Conservation (phyloP, 768 basidiomycete genomes). For the Tephrocybe sp. region DNA sequence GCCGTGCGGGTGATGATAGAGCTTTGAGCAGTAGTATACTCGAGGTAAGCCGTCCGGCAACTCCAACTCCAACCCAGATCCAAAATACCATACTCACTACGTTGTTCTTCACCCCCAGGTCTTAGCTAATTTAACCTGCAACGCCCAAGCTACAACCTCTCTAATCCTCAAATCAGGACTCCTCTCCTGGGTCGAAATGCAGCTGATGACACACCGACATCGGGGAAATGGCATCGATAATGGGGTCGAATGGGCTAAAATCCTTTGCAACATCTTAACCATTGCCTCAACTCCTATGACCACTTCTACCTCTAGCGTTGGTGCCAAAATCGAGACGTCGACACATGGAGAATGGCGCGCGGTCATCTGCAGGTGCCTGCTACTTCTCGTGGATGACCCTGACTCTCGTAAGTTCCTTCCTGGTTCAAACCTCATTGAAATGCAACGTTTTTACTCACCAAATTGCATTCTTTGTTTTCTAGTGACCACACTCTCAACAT, state of each 20-base stretch:
- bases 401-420: constrained; percentile 23
- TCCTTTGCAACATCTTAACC: constrained; percentile 61
- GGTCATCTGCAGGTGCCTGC: constrained; percentile 52
- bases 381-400: constrained; percentile 31
- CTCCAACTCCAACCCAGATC: neutral
- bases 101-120: constrained; percentile 44
- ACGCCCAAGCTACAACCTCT: constrained; percentile 64
- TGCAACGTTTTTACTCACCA: neutral
- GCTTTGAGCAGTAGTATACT: constrained; percentile 56
- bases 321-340: constrained; percentile 46
- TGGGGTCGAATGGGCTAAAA: constrained; percentile 58
- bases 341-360: constrained; percentile 61
- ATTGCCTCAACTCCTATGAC: constrained; percentile 33
- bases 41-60: constrained; percentile 48
- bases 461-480: neutral
- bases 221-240: constrained; percentile 28
- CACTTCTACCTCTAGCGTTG: too few species aligned
- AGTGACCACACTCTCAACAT: too few species aligned
- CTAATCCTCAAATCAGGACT: constrained; percentile 71
- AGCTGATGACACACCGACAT: constrained; percentile 33
- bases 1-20: constrained; percentile 32
- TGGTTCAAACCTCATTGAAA: neutral
- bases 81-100: neutral
- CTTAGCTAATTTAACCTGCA: constrained; percentile 71
- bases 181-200: constrained; percentile 82